Base-by-base conservation (phyloP, 2,329 filamentous ascomycete genomes). In the Nigrospora osmanthi region DNA sequence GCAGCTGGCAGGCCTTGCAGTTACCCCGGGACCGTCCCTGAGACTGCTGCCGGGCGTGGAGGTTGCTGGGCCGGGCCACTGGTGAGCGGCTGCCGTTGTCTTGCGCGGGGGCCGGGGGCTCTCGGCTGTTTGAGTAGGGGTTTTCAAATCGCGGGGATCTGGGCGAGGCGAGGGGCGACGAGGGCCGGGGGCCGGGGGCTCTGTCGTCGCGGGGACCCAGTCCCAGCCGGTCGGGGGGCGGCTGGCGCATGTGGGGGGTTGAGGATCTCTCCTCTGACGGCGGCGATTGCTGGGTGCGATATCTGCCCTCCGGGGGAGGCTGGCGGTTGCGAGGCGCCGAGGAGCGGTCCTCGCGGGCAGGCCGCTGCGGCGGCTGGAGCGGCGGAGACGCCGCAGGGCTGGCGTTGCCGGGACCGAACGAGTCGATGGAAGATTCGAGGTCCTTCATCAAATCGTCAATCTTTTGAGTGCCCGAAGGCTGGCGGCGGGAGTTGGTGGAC, bases 1-100 rank as follows among this genome's bases (percentile, higher is more conserved):
- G 70, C 38, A 85, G 71, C 4, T 78, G 73, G 63, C 93, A 98
- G 1, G 87, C 87, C 57, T 89, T 87, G 69, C 93, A 98, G 50
- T 80, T 80, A 3, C 88, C 87, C 45, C 87, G 85, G 14, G 76
- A 76, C 1, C 70, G 62, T 14, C 53, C 50, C 16, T 60, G 57
- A 11, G 67, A 61, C 6, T 62, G 59, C 35, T 70, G 67, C 28
- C 68, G 64, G 11, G 65, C 68, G 35, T 65, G 61, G 40, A 19
- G 9, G 12, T 30, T 30, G 15, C 28, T 33, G 11, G 50, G 46
- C 19, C 61, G 58, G 17, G 62, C 60, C 43, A 56, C 47, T 1
- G 62, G 54, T 2, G 59, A 50, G 38, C 52, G 46, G 39, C 52
- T 52, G 47, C 54, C 50, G 35, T 48, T 49, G 38, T 54, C 50